Percentiles rank a stretch among this genome's conserved stretches.
These are phyloP conservation scores for Penicillium herquei DNA, from an alignment of 495 filamentous ascomycete genomes.

Conservation along the genomic window DNA sequence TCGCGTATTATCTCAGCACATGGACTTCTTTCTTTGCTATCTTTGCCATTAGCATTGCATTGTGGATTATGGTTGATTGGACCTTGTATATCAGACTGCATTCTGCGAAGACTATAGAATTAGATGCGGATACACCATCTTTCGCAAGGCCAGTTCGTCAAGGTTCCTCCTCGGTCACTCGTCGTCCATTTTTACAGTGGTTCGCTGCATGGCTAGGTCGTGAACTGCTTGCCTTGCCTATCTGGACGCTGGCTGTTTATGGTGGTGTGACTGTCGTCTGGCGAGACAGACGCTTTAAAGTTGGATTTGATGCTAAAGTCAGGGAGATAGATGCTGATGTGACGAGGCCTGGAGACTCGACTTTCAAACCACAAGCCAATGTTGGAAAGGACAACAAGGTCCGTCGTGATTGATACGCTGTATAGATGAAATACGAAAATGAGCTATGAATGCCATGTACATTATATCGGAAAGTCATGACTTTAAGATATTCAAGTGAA, in stretches of 20 bases:
- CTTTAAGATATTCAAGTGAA: no score
- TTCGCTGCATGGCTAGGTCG: conserved; percentile 80
- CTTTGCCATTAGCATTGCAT: conserved; percentile 62
- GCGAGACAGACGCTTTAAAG: conserved; percentile 79
- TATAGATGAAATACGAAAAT: conserved; percentile 2
- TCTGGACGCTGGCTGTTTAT: conserved; percentile 84
- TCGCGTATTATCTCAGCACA: conserved; percentile 41
- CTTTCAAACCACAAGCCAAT: conserved; percentile 10
- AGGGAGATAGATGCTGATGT: conserved; percentile 38
- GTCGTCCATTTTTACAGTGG: conserved; percentile 67
- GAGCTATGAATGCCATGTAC: background rate
- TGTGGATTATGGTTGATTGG: conserved; percentile 76
- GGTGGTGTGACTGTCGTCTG: conserved; percentile 82
- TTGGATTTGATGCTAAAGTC: conserved; percentile 80
- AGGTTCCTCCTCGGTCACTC: conserved; percentile 25
- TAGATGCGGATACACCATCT: conserved; percentile 67
- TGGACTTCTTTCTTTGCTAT: conserved; percentile 66
- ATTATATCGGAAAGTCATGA: background rate
- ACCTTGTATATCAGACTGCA: conserved; percentile 72
- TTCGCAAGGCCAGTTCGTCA: conserved; percentile 56
- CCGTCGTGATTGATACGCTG: conserved; percentile 27
- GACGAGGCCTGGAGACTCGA: conserved; percentile 14
- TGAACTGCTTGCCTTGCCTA: conserved; percentile 76
- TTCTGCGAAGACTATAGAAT: conserved; percentile 62
- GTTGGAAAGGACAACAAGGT: conserved; percentile 16